Evolutionary conservation across 2,329 filamentous ascomycete species (phyloP).

Genomic region (Lasiodiplodia hormozganensis): DNA sequence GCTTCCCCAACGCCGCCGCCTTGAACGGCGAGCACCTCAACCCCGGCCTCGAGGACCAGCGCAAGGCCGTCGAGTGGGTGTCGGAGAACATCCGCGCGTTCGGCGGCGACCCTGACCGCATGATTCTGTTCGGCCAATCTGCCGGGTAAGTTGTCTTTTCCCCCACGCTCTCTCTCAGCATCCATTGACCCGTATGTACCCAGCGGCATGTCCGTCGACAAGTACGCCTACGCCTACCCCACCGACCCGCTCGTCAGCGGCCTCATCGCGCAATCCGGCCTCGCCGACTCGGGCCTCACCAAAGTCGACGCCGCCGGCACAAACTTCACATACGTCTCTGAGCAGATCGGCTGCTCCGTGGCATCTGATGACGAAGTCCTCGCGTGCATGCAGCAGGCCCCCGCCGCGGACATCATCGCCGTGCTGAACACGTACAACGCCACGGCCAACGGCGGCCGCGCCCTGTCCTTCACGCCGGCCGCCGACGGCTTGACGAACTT

Average conservation of each 20-base stretch:
- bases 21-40: conserved; percentile 46
- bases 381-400: conserved; percentile 46
- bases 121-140: conserved; percentile 48
- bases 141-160: conserved; percentile 55
- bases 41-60: conserved; percentile 46
- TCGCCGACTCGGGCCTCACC: conserved; percentile 42
- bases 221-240: conserved; percentile 54
- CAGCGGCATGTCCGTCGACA: conserved; percentile 58
- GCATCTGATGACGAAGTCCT: conserved; percentile 41
- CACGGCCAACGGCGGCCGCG: conserved; percentile 33
- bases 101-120: conserved; percentile 46
- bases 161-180: too few relatives aligned
- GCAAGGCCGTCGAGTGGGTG: conserved; percentile 50
- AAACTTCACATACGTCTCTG: conserved; percentile 50
- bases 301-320: conserved; percentile 37
- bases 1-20: conserved; percentile 43
- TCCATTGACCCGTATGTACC: neutral
- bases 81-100: conserved; percentile 48
- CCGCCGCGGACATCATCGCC: conserved; percentile 38
- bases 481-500: conserved; percentile 43
- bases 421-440: conserved; percentile 40
- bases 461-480: conserved; percentile 39
- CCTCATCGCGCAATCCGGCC: conserved; percentile 56
- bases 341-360: conserved; percentile 42
- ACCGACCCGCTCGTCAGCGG: conserved; percentile 57